Conservation (phyloP, 192 early-diverging fungal genomes). For the Backusella circina region DNA sequence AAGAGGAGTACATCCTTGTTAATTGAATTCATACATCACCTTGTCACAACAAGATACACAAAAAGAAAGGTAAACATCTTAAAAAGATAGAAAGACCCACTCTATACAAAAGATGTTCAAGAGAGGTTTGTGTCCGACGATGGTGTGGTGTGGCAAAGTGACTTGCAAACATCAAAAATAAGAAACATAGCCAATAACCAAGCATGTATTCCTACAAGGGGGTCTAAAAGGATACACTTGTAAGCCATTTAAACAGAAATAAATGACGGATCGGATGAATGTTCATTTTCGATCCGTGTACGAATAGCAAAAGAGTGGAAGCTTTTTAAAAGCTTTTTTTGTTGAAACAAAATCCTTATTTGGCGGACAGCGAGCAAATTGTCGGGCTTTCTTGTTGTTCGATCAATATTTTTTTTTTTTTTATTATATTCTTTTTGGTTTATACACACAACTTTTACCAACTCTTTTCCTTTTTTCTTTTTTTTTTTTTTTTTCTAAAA, state of each 20-base stretch:
- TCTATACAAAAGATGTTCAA: too few relatives aligned
- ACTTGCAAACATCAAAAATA: conserved; percentile 2
- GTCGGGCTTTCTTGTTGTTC: background rate
- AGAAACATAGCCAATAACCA: conserved; percentile 16
- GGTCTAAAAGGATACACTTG: background rate
- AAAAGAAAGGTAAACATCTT: background rate
- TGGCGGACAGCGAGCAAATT: background rate
- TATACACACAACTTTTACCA: background rate
- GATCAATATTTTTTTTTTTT: background rate
- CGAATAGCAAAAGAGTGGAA: background rate
- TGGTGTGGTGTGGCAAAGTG: background rate
- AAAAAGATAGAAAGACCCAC: too few relatives aligned
- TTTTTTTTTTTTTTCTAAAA: too few relatives aligned
- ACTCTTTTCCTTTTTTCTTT: conserved; percentile 8
- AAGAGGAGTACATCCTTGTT: background rate
- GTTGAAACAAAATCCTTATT: conserved; percentile 3
- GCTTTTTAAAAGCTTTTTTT: background rate
- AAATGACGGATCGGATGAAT: conserved; percentile 3
- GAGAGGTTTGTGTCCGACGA: background rate
- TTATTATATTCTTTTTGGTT: background rate
- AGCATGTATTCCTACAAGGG: conserved; percentile 6
- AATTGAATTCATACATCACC: background rate
- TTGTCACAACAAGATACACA: background rate
- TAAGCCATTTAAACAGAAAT: conserved; percentile 8
- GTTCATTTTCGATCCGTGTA: background rate